Percentiles rank a stretch among this genome's conserved stretches.
These are phyloP conservation scores for Phytophthora ramorum DNA, from an alignment of 352 stramenopile species.

Conservation along the genomic window DNA sequence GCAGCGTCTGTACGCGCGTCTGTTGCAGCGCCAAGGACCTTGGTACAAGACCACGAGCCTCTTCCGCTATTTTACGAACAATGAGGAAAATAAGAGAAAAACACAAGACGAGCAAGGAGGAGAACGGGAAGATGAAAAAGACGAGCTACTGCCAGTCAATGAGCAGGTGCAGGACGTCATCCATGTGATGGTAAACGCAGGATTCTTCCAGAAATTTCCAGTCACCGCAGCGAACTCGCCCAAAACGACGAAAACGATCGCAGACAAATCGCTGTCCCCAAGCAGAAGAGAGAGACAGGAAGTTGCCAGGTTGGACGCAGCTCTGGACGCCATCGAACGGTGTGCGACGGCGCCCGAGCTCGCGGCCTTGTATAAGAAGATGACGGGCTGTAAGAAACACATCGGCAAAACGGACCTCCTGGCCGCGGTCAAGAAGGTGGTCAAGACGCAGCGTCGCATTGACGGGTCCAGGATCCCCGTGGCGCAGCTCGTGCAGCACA, in stretches of 20 bases:
- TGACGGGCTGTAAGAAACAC: conserved; percentile 56
- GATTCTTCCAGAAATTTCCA: conserved; percentile 46
- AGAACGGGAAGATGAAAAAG: conserved; percentile 14
- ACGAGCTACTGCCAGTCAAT: conserved; percentile 21
- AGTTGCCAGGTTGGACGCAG: conserved; percentile 24
- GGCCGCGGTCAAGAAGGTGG: conserved; percentile 49
- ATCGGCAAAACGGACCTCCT: conserved; percentile 54
- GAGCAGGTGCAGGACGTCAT: conserved; percentile 53
- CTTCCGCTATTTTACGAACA: conserved; percentile 58
- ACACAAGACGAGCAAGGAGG: not conserved
- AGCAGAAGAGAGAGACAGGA: conserved; percentile 13
- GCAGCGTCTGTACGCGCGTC: conserved; percentile 76
- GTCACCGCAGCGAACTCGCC: not conserved
- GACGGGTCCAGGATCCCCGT: conserved; percentile 77
- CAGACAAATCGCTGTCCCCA: conserved; percentile 7
- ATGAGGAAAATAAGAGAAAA: conserved; percentile 8
- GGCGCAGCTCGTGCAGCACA: conserved; percentile 60
- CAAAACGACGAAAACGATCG: not conserved
- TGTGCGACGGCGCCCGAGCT: conserved; percentile 60
- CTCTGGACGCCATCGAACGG: conserved; percentile 62
- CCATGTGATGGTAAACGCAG: conserved; percentile 42
- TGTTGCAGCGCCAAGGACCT: conserved; percentile 78
- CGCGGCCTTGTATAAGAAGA: conserved; percentile 55
- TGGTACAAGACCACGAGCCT: conserved; percentile 80
- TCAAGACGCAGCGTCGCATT: conserved; percentile 70